A percentile compares a stretch with the other conserved stretches of the same genome.
phyloP scores from a whole-genome alignment of 805 yeast species.

The Candida xyloterini region DNA sequence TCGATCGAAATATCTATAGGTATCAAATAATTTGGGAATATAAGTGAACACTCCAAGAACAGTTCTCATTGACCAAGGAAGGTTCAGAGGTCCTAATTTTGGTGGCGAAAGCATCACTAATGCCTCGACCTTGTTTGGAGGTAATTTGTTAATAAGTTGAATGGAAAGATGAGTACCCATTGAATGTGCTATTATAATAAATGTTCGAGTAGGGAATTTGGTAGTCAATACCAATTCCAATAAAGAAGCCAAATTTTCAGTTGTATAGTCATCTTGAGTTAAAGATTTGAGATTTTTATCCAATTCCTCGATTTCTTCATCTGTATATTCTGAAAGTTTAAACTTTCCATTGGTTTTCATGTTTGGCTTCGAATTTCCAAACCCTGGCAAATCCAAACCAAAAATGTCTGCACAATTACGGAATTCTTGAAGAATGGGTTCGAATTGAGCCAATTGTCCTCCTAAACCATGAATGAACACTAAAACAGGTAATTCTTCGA shows the following conservation, averaged over 20 bases:
- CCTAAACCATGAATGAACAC: constrained; percentile 86
- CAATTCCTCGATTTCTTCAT: constrained; percentile 18
- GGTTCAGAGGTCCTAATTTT: constrained; percentile 13
- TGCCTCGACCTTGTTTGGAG: constrained; percentile 42
- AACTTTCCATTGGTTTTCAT: constrained; percentile 10
- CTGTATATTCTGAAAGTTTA: constrained; percentile 24
- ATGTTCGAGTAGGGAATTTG: constrained; percentile 41
- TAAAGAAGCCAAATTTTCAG: constrained; percentile 41
- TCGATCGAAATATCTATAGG: constrained; percentile 58
- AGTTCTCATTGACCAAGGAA: constrained; percentile 18
- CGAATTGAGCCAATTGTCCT: constrained; percentile 85
- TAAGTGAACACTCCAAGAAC: constrained; percentile 35
- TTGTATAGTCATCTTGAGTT: constrained; percentile 40
- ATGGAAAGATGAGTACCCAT: constrained; percentile 53
- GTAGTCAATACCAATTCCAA: constrained; percentile 37
- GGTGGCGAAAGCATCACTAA: constrained; percentile 50
- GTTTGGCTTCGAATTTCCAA: constrained; percentile 53
- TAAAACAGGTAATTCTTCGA: constrained; percentile 54
- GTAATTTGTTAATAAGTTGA: constrained; percentile 39
- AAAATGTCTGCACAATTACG: constrained; percentile 61
- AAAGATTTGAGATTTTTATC: constrained; percentile 32
- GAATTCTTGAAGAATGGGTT: constrained; percentile 61
- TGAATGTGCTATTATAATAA: constrained; percentile 50
- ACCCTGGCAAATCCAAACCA: constrained; percentile 84
- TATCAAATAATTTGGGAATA: constrained; percentile 48